These are phyloP conservation scores for Breviolum minutum DNA, from an alignment of 73 alveolate species.

Conservation along the genomic window DNA sequence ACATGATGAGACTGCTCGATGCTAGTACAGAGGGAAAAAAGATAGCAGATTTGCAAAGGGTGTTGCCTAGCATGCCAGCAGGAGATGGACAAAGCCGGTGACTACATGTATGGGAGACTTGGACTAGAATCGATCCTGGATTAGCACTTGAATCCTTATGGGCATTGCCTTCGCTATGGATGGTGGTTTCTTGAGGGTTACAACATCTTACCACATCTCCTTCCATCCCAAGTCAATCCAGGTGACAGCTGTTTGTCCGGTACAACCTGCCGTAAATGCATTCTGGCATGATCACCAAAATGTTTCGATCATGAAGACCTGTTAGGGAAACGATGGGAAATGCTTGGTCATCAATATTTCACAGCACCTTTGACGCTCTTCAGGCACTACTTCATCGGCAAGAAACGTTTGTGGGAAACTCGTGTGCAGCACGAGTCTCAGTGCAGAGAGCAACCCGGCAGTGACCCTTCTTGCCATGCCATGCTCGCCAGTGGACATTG, in stretches of 20 bases:
- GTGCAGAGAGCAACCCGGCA: not conserved
- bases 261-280: no score
- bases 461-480: not conserved
- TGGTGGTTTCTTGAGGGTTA: no score
- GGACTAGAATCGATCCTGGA: not conserved
- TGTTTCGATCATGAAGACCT: not conserved
- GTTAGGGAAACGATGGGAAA: not conserved
- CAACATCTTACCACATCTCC: no score
- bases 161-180: not conserved
- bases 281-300: not conserved
- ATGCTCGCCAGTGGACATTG: not conserved
- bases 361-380: not conserved
- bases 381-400: slow-evolving; percentile 74
- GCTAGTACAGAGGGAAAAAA: no score
- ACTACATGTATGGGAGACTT: slow-evolving; percentile 81
- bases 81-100: slow-evolving; percentile 87
- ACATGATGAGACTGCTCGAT: not conserved
- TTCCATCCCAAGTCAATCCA: no score
- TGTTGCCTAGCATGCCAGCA: slow-evolving; percentile 22
- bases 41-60: not conserved
- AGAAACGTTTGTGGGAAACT: slow-evolving; percentile 91
- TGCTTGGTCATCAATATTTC: not conserved
- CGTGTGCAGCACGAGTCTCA: slow-evolving; percentile 63
- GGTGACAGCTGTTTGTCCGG: no score
- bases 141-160: not conserved